phyloP scores from a whole-genome alignment of 169 alveolate genomes.

The Eimeria sp. region DNA sequence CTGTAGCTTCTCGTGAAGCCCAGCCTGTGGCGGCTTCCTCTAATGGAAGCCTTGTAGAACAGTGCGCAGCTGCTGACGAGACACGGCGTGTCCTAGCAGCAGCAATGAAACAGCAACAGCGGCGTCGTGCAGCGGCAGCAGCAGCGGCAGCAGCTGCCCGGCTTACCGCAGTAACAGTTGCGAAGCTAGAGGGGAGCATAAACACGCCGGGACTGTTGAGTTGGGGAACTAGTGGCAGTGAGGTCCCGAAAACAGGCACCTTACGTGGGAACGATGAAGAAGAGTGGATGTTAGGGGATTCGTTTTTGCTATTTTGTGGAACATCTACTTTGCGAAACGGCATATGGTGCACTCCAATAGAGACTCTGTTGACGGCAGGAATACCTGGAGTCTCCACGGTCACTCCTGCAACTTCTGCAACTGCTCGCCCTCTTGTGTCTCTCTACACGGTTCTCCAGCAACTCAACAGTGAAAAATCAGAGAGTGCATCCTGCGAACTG shows the following conservation, averaged over 20 bases:
- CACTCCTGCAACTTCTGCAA: not conserved
- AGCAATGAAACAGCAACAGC: constrained; percentile 58
- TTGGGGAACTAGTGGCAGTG: not conserved
- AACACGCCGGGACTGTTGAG: not conserved
- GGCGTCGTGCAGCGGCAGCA: constrained; percentile 54
- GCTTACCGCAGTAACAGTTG: constrained; percentile 41
- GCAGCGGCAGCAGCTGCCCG: constrained; percentile 57
- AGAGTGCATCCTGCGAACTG: not conserved
- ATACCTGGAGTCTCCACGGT: not conserved
- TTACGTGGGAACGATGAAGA: not conserved
- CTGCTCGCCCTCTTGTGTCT: constrained; percentile 29
- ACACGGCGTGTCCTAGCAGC: constrained; percentile 60
- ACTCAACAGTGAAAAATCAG: constrained; percentile 5
- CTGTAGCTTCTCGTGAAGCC: constrained; percentile 7
- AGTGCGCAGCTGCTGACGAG: constrained; percentile 25
- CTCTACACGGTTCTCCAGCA: constrained; percentile 46
- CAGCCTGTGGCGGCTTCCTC: not conserved
- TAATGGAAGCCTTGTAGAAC: constrained; percentile 11
- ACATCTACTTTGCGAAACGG: constrained; percentile 33
- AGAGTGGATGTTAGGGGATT: not conserved
- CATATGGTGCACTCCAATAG: constrained; percentile 51
- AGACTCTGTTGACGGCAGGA: constrained; percentile 6
- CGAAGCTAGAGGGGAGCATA: not conserved
- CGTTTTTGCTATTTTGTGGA: constrained; percentile 29
- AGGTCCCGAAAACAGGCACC: not conserved